Conservation (phyloP, 306 rosid species). For the Lupinus albus region DNA sequence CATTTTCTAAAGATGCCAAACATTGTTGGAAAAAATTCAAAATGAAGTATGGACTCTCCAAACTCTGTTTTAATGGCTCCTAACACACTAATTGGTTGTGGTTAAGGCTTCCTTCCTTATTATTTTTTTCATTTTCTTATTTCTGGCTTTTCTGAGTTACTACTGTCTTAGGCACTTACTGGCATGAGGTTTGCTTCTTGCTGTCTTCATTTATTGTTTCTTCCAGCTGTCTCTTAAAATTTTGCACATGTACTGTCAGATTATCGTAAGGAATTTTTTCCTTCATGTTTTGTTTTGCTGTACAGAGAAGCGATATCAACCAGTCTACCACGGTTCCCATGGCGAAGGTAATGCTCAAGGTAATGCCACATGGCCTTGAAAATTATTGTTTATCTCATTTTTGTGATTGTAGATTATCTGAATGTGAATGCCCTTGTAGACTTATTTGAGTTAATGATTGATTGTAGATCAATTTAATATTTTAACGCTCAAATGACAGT, state of each 20-base stretch:
- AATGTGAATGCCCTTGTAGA: background rate
- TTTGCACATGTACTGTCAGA: background rate
- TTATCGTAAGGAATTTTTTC: background rate
- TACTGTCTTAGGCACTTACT: background rate
- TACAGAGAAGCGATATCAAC: constrained; percentile 58
- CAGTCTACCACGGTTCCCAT: constrained; percentile 42
- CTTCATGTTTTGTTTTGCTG: constrained; percentile 29
- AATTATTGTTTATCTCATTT: constrained; percentile 3
- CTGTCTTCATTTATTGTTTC: too few relatives aligned
- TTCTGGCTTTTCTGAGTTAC: background rate
- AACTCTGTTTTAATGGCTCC: too few relatives aligned
- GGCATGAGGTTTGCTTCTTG: background rate
- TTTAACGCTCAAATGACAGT: background rate
- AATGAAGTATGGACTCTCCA: too few relatives aligned
- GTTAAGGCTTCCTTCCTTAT: too few relatives aligned
- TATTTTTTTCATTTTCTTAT: background rate
- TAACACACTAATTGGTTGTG: too few relatives aligned
- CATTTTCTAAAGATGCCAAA: too few relatives aligned
- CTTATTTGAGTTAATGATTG: background rate
- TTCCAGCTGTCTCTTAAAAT: background rate
- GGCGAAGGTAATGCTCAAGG: constrained; percentile 50
- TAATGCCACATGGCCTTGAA: background rate
- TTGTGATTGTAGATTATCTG: background rate
- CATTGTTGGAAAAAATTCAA: too few relatives aligned
- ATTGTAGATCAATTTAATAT: background rate